Conservation (phyloP, 495 filamentous ascomycete species). For the Tuber microsphaerosporum region DNA sequence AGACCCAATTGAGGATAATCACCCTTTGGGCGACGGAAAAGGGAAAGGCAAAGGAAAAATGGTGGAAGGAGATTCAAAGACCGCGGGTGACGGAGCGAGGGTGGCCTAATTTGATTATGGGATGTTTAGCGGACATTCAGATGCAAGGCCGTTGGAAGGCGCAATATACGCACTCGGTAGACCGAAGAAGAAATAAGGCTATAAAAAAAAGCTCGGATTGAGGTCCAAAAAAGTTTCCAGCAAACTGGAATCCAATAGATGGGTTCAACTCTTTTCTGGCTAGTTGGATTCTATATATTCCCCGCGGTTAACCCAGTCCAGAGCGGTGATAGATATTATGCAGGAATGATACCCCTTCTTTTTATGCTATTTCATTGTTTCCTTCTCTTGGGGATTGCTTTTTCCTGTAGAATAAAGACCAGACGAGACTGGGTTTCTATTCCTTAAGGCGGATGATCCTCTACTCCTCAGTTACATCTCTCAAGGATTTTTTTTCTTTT, state of each 20-base stretch:
- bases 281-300: not conserved
- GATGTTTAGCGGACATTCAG: not conserved
- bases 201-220: not conserved
- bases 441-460: not conserved
- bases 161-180: not conserved
- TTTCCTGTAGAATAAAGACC: not conserved
- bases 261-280: not conserved
- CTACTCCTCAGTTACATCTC: not conserved
- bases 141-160: not conserved
- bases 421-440: not conserved
- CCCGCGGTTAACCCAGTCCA: not conserved
- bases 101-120: not conserved
- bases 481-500: not conserved
- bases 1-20: constrained; percentile 44
- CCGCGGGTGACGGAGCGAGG: not conserved
- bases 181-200: not conserved
- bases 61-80: not conserved
- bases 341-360: not conserved
- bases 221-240: not conserved
- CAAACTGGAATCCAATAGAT: not conserved
- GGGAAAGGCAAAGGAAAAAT: not conserved
- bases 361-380: not conserved
- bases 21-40: not conserved
- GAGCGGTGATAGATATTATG: not conserved
- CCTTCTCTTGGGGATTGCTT: not conserved